phyloP scores from a whole-genome alignment of 1,284 basidiomycete species.

The Xanthoconium separans region DNA sequence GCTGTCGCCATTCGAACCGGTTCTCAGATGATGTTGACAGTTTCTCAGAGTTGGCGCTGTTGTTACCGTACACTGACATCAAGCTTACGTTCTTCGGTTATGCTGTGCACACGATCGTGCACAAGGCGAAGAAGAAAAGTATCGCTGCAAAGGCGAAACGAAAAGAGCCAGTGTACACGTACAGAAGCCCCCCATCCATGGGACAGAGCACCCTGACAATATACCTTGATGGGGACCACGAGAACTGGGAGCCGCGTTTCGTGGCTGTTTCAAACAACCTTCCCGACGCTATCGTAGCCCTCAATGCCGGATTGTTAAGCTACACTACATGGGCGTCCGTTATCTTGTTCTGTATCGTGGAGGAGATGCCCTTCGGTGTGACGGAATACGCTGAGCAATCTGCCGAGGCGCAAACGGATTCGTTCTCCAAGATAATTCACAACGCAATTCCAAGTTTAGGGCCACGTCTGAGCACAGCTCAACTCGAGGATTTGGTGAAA shows the following conservation, averaged over 20 bases:
- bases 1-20: background rate
- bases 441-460: constrained; percentile 23
- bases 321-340: constrained; percentile 38
- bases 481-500: constrained; percentile 25
- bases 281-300: constrained; percentile 39
- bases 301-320: constrained; percentile 39
- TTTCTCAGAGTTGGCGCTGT: constrained; percentile 41
- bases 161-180: constrained; percentile 34
- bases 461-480: constrained; percentile 21
- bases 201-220: constrained; percentile 34
- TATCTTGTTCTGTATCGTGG: constrained; percentile 30
- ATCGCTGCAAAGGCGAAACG: constrained; percentile 27
- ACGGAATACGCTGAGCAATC: constrained; percentile 45
- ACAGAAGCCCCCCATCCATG: constrained; percentile 36
- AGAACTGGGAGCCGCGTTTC: constrained; percentile 34
- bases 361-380: constrained; percentile 37
- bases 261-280: constrained; percentile 12
- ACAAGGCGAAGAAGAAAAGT: constrained; percentile 27
- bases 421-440: constrained; percentile 29
- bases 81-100: constrained; percentile 38
- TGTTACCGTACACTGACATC: constrained; percentile 42
- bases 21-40: constrained; percentile 21
- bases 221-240: constrained; percentile 32
- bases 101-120: constrained; percentile 33
- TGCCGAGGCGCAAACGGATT: constrained; percentile 33